A percentile compares a stretch with the other conserved stretches of the same genome.
These are phyloP conservation scores for Litsea cubeba DNA, from an alignment of 164 flowering plant species.

Conservation along the genomic window DNA sequence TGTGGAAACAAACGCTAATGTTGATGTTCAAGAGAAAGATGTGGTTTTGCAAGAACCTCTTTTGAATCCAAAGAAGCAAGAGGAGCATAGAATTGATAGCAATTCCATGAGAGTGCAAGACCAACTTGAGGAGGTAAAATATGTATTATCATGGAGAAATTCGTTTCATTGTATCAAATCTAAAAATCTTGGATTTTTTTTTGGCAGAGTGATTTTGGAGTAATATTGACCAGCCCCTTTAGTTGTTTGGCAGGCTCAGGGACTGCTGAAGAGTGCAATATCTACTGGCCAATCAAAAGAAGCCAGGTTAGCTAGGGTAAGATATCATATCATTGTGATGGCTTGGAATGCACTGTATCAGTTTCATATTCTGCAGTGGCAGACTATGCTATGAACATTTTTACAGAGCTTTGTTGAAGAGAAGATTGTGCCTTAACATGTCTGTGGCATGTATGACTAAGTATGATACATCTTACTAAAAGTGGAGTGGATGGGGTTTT, in stretches of 20 bases:
- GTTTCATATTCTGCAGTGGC: background rate
- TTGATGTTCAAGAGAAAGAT: constrained; percentile 29
- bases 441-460: no score
- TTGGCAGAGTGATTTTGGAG: background rate
- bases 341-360: background rate
- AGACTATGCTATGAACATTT: background rate
- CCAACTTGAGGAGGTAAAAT: constrained; percentile 89
- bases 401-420: background rate
- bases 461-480: no score
- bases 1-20: constrained; percentile 21
- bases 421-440: no score
- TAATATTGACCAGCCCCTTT: constrained; percentile 33
- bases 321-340: background rate
- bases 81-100: constrained; percentile 27
- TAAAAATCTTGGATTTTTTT: background rate
- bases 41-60: constrained; percentile 21
- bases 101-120: constrained; percentile 60
- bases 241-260: constrained; percentile 81
- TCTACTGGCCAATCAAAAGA: constrained; percentile 95
- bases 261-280: constrained; percentile 72
- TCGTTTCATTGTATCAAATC: background rate
- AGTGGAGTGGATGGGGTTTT: no score
- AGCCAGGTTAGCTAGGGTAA: constrained; percentile 88
- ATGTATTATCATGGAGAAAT: constrained; percentile 2
- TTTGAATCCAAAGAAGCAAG: constrained; percentile 26